Conservation (phyloP, 441 rosid genomes). For the Pelargonium cotyledonis region DNA sequence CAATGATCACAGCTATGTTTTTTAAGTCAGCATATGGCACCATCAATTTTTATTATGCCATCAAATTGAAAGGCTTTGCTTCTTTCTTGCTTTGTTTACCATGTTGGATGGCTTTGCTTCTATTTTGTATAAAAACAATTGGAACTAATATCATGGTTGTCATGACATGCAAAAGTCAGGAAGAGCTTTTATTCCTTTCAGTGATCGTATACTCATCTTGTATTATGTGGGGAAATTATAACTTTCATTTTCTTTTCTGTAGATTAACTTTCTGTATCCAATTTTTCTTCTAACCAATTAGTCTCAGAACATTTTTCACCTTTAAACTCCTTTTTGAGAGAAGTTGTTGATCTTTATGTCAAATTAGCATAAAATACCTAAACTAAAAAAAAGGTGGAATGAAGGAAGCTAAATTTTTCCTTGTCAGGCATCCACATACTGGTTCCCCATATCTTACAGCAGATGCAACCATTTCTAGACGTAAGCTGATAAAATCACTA, state of each 20-base stretch:
- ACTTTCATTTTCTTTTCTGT: neutral
- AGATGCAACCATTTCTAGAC: too few relatives aligned
- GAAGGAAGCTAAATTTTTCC: too few relatives aligned
- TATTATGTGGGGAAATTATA: neutral
- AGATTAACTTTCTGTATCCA: neutral
- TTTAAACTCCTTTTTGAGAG: neutral
- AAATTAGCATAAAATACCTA: neutral
- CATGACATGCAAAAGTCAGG: neutral
- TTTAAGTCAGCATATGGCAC: neutral
- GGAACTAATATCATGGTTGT: neutral
- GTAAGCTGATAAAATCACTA: too few relatives aligned
- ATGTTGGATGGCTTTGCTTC: neutral
- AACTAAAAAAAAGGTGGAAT: neutral
- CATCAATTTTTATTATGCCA: neutral
- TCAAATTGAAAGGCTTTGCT: neutral
- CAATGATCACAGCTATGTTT: neutral
- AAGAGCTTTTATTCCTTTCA: neutral
- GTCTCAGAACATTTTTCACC: neutral
- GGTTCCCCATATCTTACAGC: too few relatives aligned
- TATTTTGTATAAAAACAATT: neutral
- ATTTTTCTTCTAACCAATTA: neutral
- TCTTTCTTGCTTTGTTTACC: neutral
- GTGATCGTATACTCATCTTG: neutral
- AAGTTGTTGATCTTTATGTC: neutral
- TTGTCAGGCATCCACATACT: too few relatives aligned